Conservation (phyloP, 2,329 filamentous ascomycete genomes). For the Penicillium digitatum region DNA sequence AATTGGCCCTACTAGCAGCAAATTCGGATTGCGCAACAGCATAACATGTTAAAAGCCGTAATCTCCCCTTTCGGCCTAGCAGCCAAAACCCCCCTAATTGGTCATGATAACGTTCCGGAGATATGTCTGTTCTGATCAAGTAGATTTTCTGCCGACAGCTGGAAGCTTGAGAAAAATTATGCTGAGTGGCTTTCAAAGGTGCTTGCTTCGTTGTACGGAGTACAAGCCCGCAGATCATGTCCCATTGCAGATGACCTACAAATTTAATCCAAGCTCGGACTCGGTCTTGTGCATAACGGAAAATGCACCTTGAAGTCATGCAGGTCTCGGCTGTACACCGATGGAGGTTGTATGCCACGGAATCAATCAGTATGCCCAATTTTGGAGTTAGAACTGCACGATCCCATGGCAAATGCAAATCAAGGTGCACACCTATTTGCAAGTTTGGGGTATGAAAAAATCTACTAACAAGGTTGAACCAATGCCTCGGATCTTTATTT, state of each 20-base stretch:
- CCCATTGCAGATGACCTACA: conserved; percentile 21
- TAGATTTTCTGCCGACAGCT: conserved; percentile 1
- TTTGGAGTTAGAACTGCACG: background rate
- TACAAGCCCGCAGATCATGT: conserved; percentile 15
- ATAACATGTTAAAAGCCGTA: background rate
- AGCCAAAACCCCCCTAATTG: background rate
- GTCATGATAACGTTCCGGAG: background rate
- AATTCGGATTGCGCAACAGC: background rate
- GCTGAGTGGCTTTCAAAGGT: background rate
- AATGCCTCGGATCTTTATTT: conserved; percentile 13
- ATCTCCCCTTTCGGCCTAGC: background rate
- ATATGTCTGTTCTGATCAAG: background rate
- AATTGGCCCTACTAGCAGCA: background rate
- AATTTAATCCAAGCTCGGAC: conserved; percentile 10
- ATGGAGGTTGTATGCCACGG: background rate
- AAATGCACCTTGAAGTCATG: conserved; percentile 8
- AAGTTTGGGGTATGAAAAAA: background rate
- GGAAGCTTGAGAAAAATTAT: background rate
- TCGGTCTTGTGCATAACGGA: conserved; percentile 3
- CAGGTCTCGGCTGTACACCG: background rate
- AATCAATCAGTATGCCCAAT: background rate
- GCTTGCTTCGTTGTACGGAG: conserved; percentile 3
- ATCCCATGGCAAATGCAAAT: background rate
- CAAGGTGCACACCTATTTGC: background rate
- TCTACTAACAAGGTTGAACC: background rate